Conservation (phyloP, 2,329 filamentous ascomycete species). For the Bipolaris bicolor region DNA sequence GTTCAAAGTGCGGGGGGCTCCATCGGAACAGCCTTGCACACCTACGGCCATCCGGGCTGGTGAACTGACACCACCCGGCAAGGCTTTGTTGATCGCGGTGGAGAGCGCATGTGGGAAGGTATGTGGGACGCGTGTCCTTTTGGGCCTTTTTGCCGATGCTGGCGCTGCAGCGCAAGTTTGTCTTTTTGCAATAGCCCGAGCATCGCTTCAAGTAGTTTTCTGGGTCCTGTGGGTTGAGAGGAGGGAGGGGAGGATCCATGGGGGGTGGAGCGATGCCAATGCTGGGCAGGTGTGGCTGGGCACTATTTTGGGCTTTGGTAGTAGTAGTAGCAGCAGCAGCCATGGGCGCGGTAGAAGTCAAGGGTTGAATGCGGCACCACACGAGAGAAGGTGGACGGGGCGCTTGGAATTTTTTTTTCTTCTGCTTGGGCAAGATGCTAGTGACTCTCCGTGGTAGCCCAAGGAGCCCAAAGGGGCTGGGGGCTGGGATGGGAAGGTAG, state of each 20-base stretch:
- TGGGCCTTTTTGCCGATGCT: slow-evolving; percentile 31
- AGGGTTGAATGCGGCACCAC: background rate
- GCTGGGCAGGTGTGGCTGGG: slow-evolving; percentile 9
- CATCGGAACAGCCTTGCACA: slow-evolving; percentile 38
- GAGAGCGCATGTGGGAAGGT: slow-evolving; percentile 36
- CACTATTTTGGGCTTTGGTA: slow-evolving; percentile 16
- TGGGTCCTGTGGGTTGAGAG: slow-evolving; percentile 33
- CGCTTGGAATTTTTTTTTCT: too few relatives aligned
- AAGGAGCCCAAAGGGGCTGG: too few relatives aligned
- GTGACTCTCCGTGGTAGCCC: background rate
- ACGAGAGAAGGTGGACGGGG: background rate
- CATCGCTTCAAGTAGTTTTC: slow-evolving; percentile 37
- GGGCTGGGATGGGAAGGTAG: too few relatives aligned
- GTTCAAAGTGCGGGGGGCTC: slow-evolving; percentile 36
- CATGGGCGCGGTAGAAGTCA: background rate
- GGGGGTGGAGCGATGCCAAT: background rate
- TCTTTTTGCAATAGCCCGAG: slow-evolving; percentile 39
- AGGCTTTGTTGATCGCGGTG: slow-evolving; percentile 38
- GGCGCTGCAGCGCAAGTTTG: slow-evolving; percentile 26
- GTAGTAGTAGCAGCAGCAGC: background rate
- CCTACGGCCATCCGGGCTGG: slow-evolving; percentile 22
- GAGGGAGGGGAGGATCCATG: slow-evolving; percentile 13
- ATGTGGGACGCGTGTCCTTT: slow-evolving; percentile 32
- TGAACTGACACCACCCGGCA: slow-evolving; percentile 37
- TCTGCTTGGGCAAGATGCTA: background rate